Evolutionary conservation across 352 stramenopile species (phyloP).

Genomic region (Phytophthora cactorum): DNA sequence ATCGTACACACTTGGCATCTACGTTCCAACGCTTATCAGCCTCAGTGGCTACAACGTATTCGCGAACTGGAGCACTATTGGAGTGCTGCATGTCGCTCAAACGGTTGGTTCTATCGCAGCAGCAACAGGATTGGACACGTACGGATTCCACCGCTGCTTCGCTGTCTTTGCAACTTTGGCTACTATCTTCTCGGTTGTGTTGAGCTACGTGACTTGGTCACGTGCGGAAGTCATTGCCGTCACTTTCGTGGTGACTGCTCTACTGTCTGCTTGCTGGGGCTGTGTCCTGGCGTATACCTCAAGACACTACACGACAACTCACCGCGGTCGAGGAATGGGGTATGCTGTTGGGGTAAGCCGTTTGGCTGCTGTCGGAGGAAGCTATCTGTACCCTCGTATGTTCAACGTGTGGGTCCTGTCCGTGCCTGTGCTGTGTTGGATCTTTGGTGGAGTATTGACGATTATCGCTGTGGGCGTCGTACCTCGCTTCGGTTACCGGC

Average conservation of each 20-base stretch:
- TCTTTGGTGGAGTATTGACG: slow-evolving; percentile 30
- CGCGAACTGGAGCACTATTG: slow-evolving; percentile 28
- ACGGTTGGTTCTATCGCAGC: slow-evolving; percentile 31
- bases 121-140: slow-evolving; percentile 18
- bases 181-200: slow-evolving; percentile 12
- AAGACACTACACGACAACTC: slow-evolving; percentile 11
- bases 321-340: slow-evolving; percentile 34
- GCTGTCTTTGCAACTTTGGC: slow-evolving; percentile 18
- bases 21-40: slow-evolving; percentile 38
- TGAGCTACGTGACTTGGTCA: slow-evolving; percentile 39
- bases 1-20: slow-evolving; percentile 31
- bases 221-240: slow-evolving; percentile 12
- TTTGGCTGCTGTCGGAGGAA: slow-evolving; percentile 28
- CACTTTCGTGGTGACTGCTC: slow-evolving; percentile 24
- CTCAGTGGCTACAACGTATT: slow-evolving; percentile 46
- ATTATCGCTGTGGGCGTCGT: slow-evolving; percentile 16
- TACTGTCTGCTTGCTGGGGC: slow-evolving; percentile 35
- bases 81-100: slow-evolving; percentile 27
- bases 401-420: slow-evolving; percentile 46
- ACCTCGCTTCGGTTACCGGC: slow-evolving; percentile 20
- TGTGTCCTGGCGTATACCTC: slow-evolving; percentile 33
- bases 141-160: slow-evolving; percentile 25
- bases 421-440: slow-evolving; percentile 24
- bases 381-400: slow-evolving; percentile 39
- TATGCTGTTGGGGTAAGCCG: slow-evolving; percentile 35